Conservation (phyloP, 176 grass and related monocot species). For the Oryza longistaminata region DNA sequence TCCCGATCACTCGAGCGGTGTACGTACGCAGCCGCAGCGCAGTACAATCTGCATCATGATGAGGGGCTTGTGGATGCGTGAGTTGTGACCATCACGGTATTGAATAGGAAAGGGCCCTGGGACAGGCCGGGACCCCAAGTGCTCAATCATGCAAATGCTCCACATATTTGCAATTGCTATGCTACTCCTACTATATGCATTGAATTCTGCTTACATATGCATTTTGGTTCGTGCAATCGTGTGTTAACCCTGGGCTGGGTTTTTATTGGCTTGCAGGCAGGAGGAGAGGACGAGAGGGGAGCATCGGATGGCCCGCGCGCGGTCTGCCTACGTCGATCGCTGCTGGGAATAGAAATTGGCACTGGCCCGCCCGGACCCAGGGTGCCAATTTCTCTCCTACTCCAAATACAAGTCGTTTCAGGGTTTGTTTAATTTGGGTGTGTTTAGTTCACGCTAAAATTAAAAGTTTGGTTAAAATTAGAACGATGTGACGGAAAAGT, state of each 20-base stretch:
- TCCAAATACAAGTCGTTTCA: no score
- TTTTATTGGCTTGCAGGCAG: conserved; percentile 29
- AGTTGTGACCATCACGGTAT: conserved; percentile 82
- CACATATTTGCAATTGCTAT: neutral
- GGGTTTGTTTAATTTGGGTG: no score
- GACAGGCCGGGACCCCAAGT: conserved; percentile 30
- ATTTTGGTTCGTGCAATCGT: conserved; percentile 7
- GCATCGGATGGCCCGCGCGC: neutral
- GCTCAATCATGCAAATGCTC: conserved; percentile 67
- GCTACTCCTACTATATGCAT: conserved; percentile 38
- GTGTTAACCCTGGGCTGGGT: conserved; percentile 17
- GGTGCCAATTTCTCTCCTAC: neutral
- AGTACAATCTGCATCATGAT: conserved; percentile 43
- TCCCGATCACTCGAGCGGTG: neutral
- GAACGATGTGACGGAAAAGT: no score
- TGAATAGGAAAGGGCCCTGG: conserved; percentile 50
- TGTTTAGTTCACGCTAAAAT: no score
- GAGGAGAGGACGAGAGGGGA: neutral
- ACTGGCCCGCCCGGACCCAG: neutral
- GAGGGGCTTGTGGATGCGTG: conserved; percentile 36
- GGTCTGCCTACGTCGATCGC: neutral
- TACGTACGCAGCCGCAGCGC: neutral
- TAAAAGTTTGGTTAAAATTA: no score
- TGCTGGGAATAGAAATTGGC: neutral
- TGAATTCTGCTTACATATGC: conserved; percentile 42